Conservation (phyloP, 768 basidiomycete species). For the Mycena polygramma region DNA sequence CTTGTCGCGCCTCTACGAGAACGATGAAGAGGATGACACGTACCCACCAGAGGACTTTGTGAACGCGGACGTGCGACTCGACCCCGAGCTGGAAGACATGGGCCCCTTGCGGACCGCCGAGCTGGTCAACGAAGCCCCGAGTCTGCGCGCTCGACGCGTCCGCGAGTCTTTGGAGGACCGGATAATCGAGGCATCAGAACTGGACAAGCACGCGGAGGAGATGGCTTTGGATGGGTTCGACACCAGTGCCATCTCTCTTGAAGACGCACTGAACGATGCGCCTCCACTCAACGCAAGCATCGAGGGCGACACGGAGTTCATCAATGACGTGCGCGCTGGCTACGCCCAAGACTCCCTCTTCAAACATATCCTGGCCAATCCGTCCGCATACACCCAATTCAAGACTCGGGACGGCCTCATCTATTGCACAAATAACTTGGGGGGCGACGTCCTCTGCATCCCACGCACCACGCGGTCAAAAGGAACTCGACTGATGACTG, state of each 20-base stretch:
- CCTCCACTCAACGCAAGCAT: background rate
- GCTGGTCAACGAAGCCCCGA: background rate
- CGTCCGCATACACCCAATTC: background rate
- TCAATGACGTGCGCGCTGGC: background rate
- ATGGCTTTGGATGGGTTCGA: background rate
- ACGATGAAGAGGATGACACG: constrained; percentile 22
- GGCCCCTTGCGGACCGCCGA: background rate
- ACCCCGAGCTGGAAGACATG: constrained; percentile 35
- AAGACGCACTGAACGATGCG: background rate
- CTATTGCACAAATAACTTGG: background rate
- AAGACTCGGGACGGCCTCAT: background rate
- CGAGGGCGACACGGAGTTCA: background rate
- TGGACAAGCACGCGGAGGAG: background rate
- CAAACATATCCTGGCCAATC: background rate
- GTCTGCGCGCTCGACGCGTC: background rate
- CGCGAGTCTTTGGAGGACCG: background rate
- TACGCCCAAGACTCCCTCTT: background rate
- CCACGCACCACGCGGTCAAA: background rate
- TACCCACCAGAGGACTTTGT: constrained; percentile 33
- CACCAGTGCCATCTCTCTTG: background rate
- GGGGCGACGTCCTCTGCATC: background rate
- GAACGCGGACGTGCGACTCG: constrained; percentile 35
- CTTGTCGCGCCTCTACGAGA: constrained; percentile 45
- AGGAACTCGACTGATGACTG: background rate
- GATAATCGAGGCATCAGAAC: background rate